Conservation (phyloP, 768 basidiomycete genomes). For the Lactarius trivialis region DNA sequence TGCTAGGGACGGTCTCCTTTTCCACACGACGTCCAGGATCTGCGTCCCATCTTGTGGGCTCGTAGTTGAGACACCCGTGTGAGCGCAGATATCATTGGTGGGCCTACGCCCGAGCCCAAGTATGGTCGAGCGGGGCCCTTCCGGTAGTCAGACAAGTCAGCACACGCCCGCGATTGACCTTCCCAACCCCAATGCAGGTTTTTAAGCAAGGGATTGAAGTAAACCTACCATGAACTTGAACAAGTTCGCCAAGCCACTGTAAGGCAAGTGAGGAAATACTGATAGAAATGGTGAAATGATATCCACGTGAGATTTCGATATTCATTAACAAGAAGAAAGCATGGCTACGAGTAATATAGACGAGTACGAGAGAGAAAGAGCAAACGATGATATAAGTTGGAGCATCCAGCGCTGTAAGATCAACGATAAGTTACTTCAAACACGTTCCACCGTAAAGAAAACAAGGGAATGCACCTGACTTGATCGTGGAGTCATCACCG, state of each 20-base stretch:
- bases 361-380: background rate
- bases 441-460: background rate
- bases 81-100: too few relatives aligned
- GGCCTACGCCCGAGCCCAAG: background rate
- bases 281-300: background rate
- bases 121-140: constrained; percentile 2
- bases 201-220: background rate
- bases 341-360: background rate
- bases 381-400: background rate
- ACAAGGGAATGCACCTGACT: background rate
- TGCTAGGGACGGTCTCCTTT: background rate
- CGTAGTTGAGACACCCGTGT: background rate
- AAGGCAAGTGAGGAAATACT: background rate
- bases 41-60: background rate
- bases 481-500: background rate
- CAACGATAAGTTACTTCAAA: too few relatives aligned
- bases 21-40: background rate
- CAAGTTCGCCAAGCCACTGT: constrained; percentile 1
- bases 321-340: background rate
- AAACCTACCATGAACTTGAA: constrained; percentile 6
- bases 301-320: background rate
- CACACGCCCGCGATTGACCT: constrained; percentile 1
- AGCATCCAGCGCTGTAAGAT: too few relatives aligned
- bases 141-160: background rate
- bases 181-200: constrained; percentile 1